Percentiles rank a stretch among this genome's conserved stretches.
phyloP scores from a whole-genome alignment of 768 basidiomycete genomes.

The Serendipita sp. region DNA sequence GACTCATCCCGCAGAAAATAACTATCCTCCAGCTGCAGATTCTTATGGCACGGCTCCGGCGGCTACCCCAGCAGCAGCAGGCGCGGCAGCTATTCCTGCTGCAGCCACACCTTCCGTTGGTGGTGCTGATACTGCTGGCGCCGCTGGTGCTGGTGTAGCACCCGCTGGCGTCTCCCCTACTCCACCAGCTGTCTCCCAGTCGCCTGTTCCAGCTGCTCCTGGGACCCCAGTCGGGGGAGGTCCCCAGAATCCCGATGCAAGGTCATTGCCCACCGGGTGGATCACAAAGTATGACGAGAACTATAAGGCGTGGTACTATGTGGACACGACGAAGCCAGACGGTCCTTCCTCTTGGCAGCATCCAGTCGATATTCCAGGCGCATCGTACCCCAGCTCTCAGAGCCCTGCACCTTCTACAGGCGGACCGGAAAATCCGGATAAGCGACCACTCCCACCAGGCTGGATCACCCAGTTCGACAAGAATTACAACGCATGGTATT shows the following conservation, averaged over 20 bases:
- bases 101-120: not conserved
- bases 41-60: not conserved
- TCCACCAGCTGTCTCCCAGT: too few relatives aligned
- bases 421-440: constrained; percentile 6
- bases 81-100: not conserved
- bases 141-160: not conserved
- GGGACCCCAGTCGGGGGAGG: not conserved
- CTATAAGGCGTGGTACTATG: constrained; percentile 8
- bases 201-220: too few relatives aligned
- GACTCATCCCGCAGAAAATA: constrained; percentile 6
- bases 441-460: constrained; percentile 9
- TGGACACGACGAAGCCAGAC: not conserved
- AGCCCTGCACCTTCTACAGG: too few relatives aligned
- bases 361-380: not conserved
- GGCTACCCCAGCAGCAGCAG: not conserved
- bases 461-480: constrained; percentile 10
- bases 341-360: not conserved
- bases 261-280: constrained; percentile 10
- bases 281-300: constrained; percentile 6
- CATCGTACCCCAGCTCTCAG: not conserved
- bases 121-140: not conserved
- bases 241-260: not conserved
- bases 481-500: constrained; percentile 8
- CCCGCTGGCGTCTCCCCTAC: not conserved
- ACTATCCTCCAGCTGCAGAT: not conserved